These are phyloP conservation scores for Canavalia ensiformis DNA, from an alignment of 306 rosid species.

Conservation along the genomic window DNA sequence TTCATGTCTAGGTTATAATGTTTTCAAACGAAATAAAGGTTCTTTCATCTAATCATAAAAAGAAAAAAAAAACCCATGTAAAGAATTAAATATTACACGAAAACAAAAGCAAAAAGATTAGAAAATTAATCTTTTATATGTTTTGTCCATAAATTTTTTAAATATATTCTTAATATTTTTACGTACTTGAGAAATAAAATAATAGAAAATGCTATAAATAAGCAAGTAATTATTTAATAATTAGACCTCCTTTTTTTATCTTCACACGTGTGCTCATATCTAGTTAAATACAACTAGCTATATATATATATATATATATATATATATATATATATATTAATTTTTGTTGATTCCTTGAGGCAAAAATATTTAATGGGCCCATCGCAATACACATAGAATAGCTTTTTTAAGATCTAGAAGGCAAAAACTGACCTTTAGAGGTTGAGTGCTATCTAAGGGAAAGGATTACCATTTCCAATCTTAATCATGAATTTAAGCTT, in stretches of 20 bases:
- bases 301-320: no score
- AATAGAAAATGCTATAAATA: background rate
- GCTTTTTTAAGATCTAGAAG: background rate
- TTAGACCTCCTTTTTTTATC: background rate
- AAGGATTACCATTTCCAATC: background rate
- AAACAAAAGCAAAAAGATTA: no score
- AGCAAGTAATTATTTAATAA: background rate
- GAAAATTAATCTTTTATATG: no score
- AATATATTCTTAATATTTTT: no score
- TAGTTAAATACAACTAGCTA: background rate
- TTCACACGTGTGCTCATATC: background rate
- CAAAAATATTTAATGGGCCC: background rate
- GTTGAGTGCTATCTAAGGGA: conserved; percentile 16
- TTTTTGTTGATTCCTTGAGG: conserved; percentile 5
- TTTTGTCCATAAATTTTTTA: no score
- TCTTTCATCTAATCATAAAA: no score
- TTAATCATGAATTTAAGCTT: background rate
- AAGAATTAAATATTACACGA: no score
- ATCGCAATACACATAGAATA: background rate
- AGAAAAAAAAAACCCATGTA: no score
- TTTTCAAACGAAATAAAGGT: no score
- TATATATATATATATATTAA: background rate
- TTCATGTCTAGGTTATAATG: no score
- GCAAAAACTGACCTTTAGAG: conserved; percentile 11
- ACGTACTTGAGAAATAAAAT: no score